Conservation (phyloP, 164 flowering plant genomes). For the Sedum album region DNA sequence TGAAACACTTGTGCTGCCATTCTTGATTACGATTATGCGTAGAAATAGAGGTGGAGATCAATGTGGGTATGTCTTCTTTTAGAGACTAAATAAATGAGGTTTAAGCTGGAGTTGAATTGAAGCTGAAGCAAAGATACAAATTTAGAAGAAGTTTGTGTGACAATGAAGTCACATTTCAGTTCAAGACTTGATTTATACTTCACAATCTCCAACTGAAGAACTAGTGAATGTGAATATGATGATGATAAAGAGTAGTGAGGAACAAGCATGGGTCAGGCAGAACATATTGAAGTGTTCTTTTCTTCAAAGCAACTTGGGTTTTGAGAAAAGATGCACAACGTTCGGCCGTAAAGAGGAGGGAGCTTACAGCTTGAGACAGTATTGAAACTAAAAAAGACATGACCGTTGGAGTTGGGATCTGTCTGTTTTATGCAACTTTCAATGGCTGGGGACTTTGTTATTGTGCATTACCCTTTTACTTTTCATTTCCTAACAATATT, state of each 20-base stretch:
- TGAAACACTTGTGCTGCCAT: not conserved
- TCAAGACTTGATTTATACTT: constrained; percentile 6
- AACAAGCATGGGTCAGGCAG: not conserved
- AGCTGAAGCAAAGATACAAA: not conserved
- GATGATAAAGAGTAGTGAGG: not conserved
- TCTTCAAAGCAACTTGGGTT: not conserved
- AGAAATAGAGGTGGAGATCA: not conserved
- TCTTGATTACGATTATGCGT: not conserved
- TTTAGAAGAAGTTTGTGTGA: not conserved
- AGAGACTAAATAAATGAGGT: not conserved
- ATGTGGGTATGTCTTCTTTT: not conserved
- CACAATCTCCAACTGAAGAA: not conserved
- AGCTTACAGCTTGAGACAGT: not conserved
- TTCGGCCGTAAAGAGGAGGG: not conserved
- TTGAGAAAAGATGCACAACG: not conserved
- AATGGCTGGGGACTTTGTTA: not conserved
- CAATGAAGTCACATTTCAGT: not conserved
- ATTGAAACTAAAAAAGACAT: not conserved
- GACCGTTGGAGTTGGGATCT: constrained; percentile 1
- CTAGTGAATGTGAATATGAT: not conserved
- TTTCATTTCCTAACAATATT: too few species aligned
- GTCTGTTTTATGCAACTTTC: not conserved
- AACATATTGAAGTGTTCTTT: not conserved
- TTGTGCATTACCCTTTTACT: too few species aligned
- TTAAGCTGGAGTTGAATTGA: constrained; percentile 7